Conservation (phyloP, 2,329 filamentous ascomycete species). For the Colletotrichum simmondsii region DNA sequence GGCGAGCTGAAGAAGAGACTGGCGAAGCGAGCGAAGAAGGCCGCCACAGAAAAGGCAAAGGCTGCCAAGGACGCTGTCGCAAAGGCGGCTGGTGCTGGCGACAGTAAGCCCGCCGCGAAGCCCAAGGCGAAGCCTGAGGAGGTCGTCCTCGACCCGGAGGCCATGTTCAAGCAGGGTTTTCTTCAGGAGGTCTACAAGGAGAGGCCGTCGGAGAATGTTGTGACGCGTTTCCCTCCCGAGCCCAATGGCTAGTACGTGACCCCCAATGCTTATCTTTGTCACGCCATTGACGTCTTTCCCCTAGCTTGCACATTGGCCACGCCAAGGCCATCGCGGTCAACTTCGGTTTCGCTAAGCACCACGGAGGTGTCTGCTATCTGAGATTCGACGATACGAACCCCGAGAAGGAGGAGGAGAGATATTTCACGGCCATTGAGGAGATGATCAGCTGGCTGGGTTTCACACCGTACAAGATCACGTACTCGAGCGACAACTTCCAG, state of each 20-base stretch:
- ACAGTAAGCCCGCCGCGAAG: constrained; percentile 39
- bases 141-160: constrained; percentile 62
- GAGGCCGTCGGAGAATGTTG: constrained; percentile 68
- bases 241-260: constrained; percentile 79
- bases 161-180: constrained; percentile 86
- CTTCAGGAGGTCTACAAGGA: constrained; percentile 78
- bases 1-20: constrained; percentile 71
- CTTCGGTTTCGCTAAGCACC: constrained; percentile 90
- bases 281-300: neutral
- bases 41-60: constrained; percentile 62
- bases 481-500: constrained; percentile 92
- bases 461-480: constrained; percentile 71
- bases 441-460: constrained; percentile 84
- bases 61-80: constrained; percentile 46
- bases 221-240: constrained; percentile 84
- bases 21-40: constrained; percentile 69
- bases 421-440: constrained; percentile 89
- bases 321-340: constrained; percentile 96
- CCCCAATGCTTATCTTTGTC: constrained; percentile 63
- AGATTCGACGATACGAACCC: constrained; percentile 97
- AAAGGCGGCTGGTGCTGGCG: constrained; percentile 43
- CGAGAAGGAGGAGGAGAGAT: constrained; percentile 89
- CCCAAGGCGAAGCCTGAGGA: constrained; percentile 58
- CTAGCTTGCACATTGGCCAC: constrained; percentile 73
- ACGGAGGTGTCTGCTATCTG: constrained; percentile 73